Percentiles rank a stretch among this genome's conserved stretches.
Evolutionary conservation across 345 rosid species (phyloP).

Genomic region (Populus alba): DNA sequence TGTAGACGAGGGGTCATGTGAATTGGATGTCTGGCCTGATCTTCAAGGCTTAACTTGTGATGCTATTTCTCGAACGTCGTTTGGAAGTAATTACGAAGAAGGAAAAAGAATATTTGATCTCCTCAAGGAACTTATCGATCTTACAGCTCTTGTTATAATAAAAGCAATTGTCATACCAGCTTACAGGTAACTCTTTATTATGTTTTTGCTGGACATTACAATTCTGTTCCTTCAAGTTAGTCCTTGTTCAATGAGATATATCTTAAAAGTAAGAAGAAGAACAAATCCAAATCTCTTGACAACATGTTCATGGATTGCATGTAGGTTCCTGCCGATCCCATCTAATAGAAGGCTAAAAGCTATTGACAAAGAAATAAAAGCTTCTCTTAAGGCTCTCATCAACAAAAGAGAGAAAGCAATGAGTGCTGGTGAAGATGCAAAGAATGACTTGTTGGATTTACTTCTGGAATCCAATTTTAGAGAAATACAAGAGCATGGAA

Average conservation of each 20-base stretch:
- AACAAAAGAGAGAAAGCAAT: constrained; percentile 37
- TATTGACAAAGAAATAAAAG: constrained; percentile 30
- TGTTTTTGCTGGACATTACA: too few species aligned
- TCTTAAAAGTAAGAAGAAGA: neutral
- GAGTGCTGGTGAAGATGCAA: constrained; percentile 28
- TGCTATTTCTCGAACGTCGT: constrained; percentile 36
- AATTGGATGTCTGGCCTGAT: constrained; percentile 41
- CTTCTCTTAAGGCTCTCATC: constrained; percentile 28
- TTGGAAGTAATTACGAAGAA: constrained; percentile 30
- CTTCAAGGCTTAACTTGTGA: constrained; percentile 41
- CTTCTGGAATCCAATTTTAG: constrained; percentile 38
- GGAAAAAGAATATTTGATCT: constrained; percentile 43
- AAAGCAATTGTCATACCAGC: constrained; percentile 34
- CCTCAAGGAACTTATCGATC: constrained; percentile 21
- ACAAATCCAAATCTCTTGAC: constrained; percentile 8
- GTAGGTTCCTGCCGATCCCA: constrained; percentile 49
- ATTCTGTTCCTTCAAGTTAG: too few species aligned
- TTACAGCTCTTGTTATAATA: neutral
- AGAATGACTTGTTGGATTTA: constrained; percentile 42
- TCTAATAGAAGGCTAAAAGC: constrained; percentile 39
- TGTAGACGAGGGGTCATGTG: neutral
- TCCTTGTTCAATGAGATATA: too few species aligned
- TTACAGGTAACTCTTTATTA: constrained; percentile 31
- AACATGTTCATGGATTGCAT: neutral
- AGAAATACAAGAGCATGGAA: constrained; percentile 32